Conservation (phyloP, 192 early-diverging fungal species). For the Backusella psychrophila region DNA sequence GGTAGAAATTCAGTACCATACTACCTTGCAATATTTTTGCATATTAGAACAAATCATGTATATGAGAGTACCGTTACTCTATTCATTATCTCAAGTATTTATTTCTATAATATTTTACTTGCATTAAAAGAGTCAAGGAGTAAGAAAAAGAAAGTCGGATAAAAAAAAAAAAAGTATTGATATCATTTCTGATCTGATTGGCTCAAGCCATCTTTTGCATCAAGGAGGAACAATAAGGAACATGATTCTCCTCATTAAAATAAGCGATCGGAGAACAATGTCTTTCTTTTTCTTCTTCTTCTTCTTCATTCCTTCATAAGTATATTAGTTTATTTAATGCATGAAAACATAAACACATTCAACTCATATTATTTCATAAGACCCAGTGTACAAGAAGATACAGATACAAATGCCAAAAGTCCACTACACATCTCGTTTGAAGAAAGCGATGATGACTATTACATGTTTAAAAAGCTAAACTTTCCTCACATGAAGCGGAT, state of each 20-base stretch:
- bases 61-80: neutral
- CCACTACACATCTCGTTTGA: slow-evolving; percentile 4
- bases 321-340: neutral
- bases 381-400: neutral
- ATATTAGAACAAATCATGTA: neutral
- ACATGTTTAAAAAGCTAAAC: slow-evolving; percentile 6
- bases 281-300: neutral
- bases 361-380: neutral
- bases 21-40: neutral
- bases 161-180: neutral
- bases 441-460: neutral
- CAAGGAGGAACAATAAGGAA: neutral
- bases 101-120: neutral
- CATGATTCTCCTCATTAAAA: slow-evolving; percentile 4
- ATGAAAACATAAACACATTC: neutral
- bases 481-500: neutral
- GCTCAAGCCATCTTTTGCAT: neutral
- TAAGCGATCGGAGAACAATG: slow-evolving; percentile 3
- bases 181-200: neutral
- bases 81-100: too few species aligned
- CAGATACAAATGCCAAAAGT: neutral
- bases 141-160: neutral
- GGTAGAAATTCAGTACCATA: neutral
- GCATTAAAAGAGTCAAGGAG: neutral
- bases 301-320: neutral